Percentiles rank a stretch among this genome's conserved stretches.
Conservation (phyloP, 805 yeast genomes). For the Spathaspora gorwiae region DNA sequence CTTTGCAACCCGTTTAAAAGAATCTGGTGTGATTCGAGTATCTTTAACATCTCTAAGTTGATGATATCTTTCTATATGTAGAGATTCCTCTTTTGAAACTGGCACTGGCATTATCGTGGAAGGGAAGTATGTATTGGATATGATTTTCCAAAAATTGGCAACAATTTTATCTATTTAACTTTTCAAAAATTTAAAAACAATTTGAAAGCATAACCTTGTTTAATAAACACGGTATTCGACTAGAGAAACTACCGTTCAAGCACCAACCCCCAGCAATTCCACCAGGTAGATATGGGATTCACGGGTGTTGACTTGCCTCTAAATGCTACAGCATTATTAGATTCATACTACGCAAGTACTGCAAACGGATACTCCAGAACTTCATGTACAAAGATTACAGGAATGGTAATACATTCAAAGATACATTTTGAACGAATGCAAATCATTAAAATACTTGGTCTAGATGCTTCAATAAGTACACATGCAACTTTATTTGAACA, state of each 20-base stretch:
- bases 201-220: too few relatives aligned
- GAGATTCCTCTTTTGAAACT: background rate
- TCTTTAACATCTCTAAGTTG: background rate
- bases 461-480: constrained; percentile 4
- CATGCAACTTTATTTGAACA: background rate
- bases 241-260: too few relatives aligned
- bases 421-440: constrained; percentile 1
- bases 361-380: background rate
- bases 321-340: too few relatives aligned
- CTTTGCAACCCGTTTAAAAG: background rate
- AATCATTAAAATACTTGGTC: background rate
- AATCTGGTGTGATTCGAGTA: background rate
- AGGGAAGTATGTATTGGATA: background rate
- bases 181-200: background rate
- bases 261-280: too few relatives aligned
- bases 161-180: background rate
- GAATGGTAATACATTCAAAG: background rate
- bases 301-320: background rate
- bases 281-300: background rate
- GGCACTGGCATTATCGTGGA: background rate
- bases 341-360: too few relatives aligned
- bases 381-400: background rate
- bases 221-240: too few relatives aligned
- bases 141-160: background rate
- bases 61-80: background rate